Percentiles rank a stretch among this genome's conserved stretches.
Evolutionary conservation across 768 basidiomycete genomes (phyloP).

Genomic region (Leccinum barrowsii): DNA sequence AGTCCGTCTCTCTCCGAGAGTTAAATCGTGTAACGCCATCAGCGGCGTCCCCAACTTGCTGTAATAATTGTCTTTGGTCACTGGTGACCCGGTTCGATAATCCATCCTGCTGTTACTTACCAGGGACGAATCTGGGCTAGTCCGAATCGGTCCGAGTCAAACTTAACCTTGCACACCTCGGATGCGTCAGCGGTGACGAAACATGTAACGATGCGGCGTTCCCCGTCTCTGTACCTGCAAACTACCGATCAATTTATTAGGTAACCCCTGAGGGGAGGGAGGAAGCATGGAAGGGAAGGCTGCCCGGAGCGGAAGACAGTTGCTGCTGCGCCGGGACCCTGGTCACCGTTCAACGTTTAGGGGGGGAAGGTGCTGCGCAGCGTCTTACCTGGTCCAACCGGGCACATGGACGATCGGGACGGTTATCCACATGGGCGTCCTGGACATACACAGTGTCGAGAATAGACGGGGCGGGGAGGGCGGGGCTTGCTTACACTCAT

Average conservation of each 20-base stretch:
- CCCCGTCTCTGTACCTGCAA: neutral
- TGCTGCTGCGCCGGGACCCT: neutral
- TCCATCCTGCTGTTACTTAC: neutral
- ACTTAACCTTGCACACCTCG: slow-evolving; percentile 21
- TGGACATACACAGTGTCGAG: neutral
- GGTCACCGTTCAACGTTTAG: neutral
- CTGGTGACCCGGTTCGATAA: slow-evolving; percentile 6
- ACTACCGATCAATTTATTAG: neutral
- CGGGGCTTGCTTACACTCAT: neutral
- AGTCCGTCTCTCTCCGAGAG: neutral
- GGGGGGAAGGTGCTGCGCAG: neutral
- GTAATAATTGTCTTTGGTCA: neutral
- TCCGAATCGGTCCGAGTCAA: slow-evolving; percentile 6
- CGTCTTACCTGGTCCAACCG: neutral
- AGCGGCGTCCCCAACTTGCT: neutral
- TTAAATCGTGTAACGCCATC: neutral
- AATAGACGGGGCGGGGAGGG: neutral
- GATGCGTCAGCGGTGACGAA: neutral
- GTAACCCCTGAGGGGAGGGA: neutral
- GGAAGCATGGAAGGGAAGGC: neutral
- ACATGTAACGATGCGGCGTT: neutral
- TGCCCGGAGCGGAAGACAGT: neutral
- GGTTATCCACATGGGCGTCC: neutral
- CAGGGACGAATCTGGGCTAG: neutral
- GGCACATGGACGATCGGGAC: neutral